Base-by-base conservation (phyloP, 257 asterid species). In the Jasminum sambac region DNA sequence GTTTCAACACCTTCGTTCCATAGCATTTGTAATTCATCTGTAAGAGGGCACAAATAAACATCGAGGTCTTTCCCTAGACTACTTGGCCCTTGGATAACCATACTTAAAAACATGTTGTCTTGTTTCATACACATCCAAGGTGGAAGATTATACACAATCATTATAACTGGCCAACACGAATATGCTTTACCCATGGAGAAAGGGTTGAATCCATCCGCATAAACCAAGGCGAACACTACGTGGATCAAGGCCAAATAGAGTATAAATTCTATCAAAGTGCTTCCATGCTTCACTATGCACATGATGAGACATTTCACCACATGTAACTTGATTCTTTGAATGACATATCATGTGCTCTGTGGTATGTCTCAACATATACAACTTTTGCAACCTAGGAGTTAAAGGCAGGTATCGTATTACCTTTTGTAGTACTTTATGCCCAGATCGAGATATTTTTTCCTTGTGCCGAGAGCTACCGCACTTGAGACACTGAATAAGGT, bases 281-380 rank as follows among this genome's bases (percentile, higher is more conserved):
- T 67, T 26, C 72, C 44, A 67, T 7, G 72, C 44, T 11, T 40
- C 44, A 5, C 44, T 40, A 40, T 40, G 44, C 2, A 30, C 36
- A 30, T 1, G 36, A 30, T 30, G 36, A 1, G 36, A 30, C 36
- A 30, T 30, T 4, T 30, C n/a, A 11, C 63, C 72, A 0, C 16
- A 5, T 0, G 13, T 41, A 0, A 24, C 16, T 14, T 3, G 5
- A 14, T 36, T 14, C 1, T 24, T 11, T 1, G 24, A 14, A 37
- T 72, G 76, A 64, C 41, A 72, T 0, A 52, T 30, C 65, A 72
- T 72, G n/a, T 72, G 30, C 3, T 64, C 7, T 13, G 57, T 0
- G 2, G 44, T 40, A 6, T 8, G 46, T 30, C 12, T 25, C 0
- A 65, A 36, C 13, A 64, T 52, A 3, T 43, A 14, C 44, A 40